Conservation (phyloP, 345 rosid species). For the Acer negundo region DNA sequence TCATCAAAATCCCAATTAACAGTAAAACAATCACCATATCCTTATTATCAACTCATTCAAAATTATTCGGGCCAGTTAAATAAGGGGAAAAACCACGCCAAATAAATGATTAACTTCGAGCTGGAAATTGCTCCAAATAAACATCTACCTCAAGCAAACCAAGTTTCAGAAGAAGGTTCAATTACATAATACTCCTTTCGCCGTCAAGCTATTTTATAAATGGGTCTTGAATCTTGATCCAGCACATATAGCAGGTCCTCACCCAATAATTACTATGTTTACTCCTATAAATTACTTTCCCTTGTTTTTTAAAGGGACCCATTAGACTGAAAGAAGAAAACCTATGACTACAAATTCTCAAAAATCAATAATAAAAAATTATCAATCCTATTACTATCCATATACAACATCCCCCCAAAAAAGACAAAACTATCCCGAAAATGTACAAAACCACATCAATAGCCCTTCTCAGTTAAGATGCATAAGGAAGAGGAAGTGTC, state of each 20-base stretch:
- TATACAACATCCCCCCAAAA: background rate
- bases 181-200: background rate
- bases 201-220: background rate
- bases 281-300: background rate
- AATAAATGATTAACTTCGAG: background rate
- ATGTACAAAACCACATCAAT: no score
- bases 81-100: background rate
- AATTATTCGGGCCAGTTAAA: background rate
- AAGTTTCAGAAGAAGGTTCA: background rate
- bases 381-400: background rate
- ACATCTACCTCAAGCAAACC: background rate
- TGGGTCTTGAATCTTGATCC: background rate
- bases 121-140: constrained; percentile 5
- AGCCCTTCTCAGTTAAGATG: background rate
- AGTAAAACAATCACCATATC: background rate
- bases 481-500: background rate
- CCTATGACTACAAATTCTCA: background rate
- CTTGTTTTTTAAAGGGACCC: background rate
- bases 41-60: background rate
- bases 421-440: background rate
- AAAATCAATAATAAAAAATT: background rate
- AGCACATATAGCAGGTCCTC: background rate
- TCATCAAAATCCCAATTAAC: background rate
- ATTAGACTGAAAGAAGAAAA: background rate
- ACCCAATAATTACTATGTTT: background rate